Base-by-base conservation (phyloP, 2,329 filamentous ascomycete species). In the Epichloe glyceriae region DNA sequence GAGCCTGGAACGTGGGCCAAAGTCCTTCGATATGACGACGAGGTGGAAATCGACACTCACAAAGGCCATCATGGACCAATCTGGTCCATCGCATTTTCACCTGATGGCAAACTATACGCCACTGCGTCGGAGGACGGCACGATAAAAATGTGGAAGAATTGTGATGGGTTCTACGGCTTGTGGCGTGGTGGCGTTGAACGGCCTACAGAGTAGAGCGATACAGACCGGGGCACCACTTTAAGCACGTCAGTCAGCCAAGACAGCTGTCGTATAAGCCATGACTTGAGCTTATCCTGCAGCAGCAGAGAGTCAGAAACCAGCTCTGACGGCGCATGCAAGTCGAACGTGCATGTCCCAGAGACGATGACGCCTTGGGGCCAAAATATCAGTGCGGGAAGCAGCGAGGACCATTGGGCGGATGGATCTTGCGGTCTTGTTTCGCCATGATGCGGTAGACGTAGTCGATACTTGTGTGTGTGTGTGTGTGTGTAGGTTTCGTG, bases 21-120 rank as follows among this genome's bases (percentile, higher is more conserved):
- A 53, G 86, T 97, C 5, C 94, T 95, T 71, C 82, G 89, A 61
- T 91, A 89, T 69, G 88, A 96, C 53, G 83, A 84, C 47, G 85
- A 85, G 59, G 76, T 79, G 57, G 89, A 95, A 66, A 72, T 96
- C 42, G 93, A 97, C 65, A 85, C 91, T 12, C 88, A 95, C 71
- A 96, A 96, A 69, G 93, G 93, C 22, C 93, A 98, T 60, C 93
- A 98, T 62, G 93, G 93, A 2, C 91, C 91, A 1, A 93, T 98
- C 55, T 98, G 93, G 93, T 95, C 89, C 5, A 83, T 94, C 53
- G 85, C 85, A 51, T 98, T 95, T 68, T 93, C 90, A 0, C 93
- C 93, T 0, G 93, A 98, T 62, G 90, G 90, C 45, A 96, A 95
- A 64, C 73, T 98, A 7, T 98, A 97, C 64, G 93, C 90, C 1